phyloP scores from a whole-genome alignment of 2,329 filamentous ascomycete genomes.

The Cordyceps farinosa region DNA sequence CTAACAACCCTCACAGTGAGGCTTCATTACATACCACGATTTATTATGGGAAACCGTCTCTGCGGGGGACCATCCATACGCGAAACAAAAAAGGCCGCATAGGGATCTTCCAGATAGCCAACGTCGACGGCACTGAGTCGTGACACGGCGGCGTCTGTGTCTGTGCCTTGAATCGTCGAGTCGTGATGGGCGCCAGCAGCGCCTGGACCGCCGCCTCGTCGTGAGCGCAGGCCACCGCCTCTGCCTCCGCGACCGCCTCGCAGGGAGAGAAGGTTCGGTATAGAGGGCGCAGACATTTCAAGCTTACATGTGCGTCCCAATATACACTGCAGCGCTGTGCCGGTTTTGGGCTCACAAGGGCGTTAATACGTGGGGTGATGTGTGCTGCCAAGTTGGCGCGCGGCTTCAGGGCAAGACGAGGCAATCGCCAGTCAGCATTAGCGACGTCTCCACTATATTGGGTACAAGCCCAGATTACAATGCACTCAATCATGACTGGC shows the following conservation, averaged over 20 bases:
- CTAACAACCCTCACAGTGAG: background rate
- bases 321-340: background rate
- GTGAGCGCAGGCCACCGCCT: slow-evolving; percentile 30
- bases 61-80: slow-evolving; percentile 43
- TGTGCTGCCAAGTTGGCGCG: background rate
- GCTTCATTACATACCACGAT: slow-evolving; percentile 65
- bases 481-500: too few relatives aligned
- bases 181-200: slow-evolving; percentile 53
- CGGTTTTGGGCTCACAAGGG: background rate
- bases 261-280: slow-evolving; percentile 71
- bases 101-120: slow-evolving; percentile 81
- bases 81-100: slow-evolving; percentile 66
- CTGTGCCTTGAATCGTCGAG: slow-evolving; percentile 78
- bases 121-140: slow-evolving; percentile 82
- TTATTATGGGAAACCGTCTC: slow-evolving; percentile 84
- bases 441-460: background rate
- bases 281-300: slow-evolving; percentile 66
- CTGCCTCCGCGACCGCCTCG: slow-evolving; percentile 43
- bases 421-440: background rate
- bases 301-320: background rate
- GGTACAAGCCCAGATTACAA: background rate
- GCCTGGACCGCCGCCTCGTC: slow-evolving; percentile 32
- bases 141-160: slow-evolving; percentile 86
- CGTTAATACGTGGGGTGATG: background rate
- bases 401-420: background rate